Evolutionary conservation across 2,329 filamentous ascomycete genomes (phyloP).

Genomic region (Onygenales sp.): DNA sequence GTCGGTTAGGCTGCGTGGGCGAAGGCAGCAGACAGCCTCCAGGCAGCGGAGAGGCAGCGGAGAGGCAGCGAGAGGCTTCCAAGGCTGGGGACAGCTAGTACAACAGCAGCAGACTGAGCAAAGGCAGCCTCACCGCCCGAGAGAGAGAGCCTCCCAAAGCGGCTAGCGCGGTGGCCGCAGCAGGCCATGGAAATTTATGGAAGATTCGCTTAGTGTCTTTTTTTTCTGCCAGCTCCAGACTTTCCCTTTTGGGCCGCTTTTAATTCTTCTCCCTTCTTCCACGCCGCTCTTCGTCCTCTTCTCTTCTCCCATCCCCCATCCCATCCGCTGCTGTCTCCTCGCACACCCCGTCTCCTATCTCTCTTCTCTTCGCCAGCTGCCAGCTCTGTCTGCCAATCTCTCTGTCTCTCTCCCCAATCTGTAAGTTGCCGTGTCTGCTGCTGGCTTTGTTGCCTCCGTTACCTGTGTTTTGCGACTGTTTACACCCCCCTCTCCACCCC

Average conservation of each 20-base stretch:
- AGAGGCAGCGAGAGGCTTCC: no score
- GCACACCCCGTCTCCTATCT: constrained; percentile 4
- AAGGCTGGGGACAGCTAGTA: no score
- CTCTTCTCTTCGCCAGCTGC: constrained; percentile 1
- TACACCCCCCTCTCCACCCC: constrained; percentile 9
- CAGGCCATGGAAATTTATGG: constrained; percentile 13
- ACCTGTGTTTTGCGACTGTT: constrained; percentile 1
- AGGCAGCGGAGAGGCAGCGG: neutral
- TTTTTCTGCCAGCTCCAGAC: constrained; percentile 3
- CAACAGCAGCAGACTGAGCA: no score
- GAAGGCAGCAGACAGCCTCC: no score
- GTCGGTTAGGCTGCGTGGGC: no score
- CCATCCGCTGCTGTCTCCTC: neutral
- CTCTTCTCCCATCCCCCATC: constrained; percentile 7
- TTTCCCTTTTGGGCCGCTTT: constrained; percentile 11
- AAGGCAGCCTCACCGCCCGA: no score
- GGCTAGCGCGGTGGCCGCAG: constrained; percentile 4
- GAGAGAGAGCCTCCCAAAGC: neutral
- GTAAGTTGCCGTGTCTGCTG: constrained; percentile 9
- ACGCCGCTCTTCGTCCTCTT: constrained; percentile 10
- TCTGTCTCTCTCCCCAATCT: constrained; percentile 7
- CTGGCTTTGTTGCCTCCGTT: neutral
- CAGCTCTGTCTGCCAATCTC: constrained; percentile 4
- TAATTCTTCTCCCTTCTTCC: constrained; percentile 8
- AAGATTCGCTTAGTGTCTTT: constrained; percentile 14